Base-by-base conservation (phyloP, 257 asterid species). In the Solanum pinnatisectum region DNA sequence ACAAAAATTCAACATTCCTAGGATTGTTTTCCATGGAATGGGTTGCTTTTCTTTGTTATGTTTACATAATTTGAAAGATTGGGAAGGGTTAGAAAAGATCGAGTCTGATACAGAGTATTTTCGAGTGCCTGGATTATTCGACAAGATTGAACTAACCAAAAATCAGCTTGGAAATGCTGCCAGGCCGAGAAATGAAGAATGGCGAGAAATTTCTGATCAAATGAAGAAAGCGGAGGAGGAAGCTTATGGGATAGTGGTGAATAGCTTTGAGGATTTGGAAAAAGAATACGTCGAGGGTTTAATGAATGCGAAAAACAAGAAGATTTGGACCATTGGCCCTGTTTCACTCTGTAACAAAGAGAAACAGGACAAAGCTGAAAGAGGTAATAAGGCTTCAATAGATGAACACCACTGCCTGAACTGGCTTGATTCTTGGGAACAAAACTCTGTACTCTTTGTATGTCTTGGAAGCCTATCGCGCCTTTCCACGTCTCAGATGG, bases 391-490 rank as follows among this genome's bases (percentile, higher is more conserved):
- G 56, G 78, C 93, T 1, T 44, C 92, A 6, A 88, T 86, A 2
- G 91, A 90, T n/a, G 68, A 59, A 65, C 32, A 88, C 15, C 16
- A 85, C 6, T 91, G 93, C 84, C 39, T 89, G 65, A 88, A 90
- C 30, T 94, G 95, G 95, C 95, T 94, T 0, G 92, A 91, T 22
- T 87, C 89, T 0, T 84, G 32, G 46, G 90, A 87, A n/a, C 32
- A 88, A 35, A 18, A 40, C 49, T 92, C 94, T 1, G 93, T 90
- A 5, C 71, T 94, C 49, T 94, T 89, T 18, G 92, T 89, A 0
- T 94, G 95, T 42, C 91, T 92, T 3, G 97, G 97, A 12, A 94
- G 95, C 87, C 81, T 92, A 16, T 82, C 92, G 15, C 92, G 92
- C 0, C 83, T 90, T 27, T 37, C 93, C 1, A 77, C 90, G 0